phyloP scores from a whole-genome alignment of 768 basidiomycete genomes.

The Rhodotorula diobovata region DNA sequence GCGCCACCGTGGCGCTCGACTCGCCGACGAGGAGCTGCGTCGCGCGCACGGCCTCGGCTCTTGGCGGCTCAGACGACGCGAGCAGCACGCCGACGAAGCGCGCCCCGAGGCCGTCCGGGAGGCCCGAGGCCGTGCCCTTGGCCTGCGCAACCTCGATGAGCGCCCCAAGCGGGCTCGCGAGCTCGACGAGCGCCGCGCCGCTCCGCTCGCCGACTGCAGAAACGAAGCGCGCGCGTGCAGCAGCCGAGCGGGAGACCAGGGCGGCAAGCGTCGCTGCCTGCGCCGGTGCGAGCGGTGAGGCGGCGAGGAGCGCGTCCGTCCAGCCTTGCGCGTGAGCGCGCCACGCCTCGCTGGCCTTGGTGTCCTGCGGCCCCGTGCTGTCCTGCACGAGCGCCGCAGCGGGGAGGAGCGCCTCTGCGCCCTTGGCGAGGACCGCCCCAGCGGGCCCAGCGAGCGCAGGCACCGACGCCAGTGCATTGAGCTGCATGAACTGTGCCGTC shows the following conservation, averaged over 20 bases:
- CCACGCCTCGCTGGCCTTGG: background rate
- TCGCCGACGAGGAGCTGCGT: background rate
- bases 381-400: background rate
- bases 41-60: background rate
- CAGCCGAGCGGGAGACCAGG: conserved; percentile 20
- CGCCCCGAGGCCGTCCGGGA: background rate
- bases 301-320: conserved; percentile 21
- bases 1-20: background rate
- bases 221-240: conserved; percentile 9
- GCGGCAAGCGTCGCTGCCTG: conserved; percentile 11
- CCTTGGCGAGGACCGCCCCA: conserved; percentile 13
- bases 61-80: background rate
- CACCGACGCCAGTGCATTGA: conserved; percentile 8
- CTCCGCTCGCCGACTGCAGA: background rate
- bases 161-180: conserved; percentile 17
- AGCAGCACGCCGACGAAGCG: background rate
- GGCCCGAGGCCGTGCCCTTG: background rate
- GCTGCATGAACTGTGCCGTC: conserved; percentile 15
- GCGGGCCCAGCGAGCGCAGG: background rate
- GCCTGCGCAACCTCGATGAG: conserved; percentile 18
- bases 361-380: no score
- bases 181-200: background rate
- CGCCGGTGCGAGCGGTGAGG: background rate
- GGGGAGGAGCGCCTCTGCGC: conserved; percentile 16
- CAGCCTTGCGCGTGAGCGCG: conserved; percentile 15